Evolutionary conservation across 2,329 filamentous ascomycete genomes (phyloP).

Genomic region (Cryphonectria carpinicola): DNA sequence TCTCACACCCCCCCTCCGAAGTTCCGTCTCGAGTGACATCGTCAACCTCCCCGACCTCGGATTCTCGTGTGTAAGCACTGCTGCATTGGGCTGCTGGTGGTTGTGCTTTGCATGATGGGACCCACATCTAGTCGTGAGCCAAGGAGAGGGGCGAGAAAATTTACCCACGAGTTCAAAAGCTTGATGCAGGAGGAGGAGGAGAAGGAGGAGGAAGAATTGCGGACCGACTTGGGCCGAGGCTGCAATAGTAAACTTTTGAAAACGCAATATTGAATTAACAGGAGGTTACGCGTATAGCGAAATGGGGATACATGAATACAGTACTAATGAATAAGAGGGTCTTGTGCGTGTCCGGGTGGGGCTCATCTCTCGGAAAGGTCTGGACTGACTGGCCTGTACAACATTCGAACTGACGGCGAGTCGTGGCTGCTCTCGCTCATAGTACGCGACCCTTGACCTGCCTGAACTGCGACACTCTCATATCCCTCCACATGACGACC

Average conservation of each 20-base stretch:
- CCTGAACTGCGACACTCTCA: background rate
- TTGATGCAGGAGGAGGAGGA: background rate
- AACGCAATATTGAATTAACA: background rate
- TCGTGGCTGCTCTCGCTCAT: background rate
- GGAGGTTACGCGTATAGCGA: background rate
- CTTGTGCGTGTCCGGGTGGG: background rate
- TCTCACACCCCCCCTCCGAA: background rate
- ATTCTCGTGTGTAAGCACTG: background rate
- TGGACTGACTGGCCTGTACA: background rate
- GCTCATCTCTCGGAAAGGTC: background rate
- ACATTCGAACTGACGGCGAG: background rate
- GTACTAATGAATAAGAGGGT: background rate
- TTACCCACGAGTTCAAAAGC: background rate
- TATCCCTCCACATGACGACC: background rate
- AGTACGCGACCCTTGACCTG: slow-evolving; percentile 40
- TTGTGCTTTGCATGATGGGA: background rate
- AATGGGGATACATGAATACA: background rate
- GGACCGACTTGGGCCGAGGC: background rate
- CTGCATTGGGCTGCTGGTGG: background rate
- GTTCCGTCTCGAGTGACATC: background rate
- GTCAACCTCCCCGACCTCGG: slow-evolving; percentile 3
- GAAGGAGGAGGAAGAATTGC: background rate
- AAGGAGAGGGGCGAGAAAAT: background rate
- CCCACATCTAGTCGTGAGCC: background rate
- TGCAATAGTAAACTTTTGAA: background rate